phyloP scores from a whole-genome alignment of 257 asterid genomes.

The Nicotiana undulata region DNA sequence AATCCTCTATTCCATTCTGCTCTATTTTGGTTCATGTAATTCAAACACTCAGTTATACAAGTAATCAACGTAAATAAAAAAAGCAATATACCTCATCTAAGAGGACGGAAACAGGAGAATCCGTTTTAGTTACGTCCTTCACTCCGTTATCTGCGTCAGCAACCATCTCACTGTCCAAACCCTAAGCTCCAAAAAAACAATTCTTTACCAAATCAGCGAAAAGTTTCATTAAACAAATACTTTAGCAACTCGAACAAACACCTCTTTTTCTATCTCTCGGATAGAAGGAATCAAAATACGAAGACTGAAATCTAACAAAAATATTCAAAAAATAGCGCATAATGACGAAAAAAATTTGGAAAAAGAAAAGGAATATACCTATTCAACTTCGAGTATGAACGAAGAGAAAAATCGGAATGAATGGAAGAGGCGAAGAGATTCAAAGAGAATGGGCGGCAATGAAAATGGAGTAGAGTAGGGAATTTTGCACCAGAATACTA shows the following conservation, averaged over 20 bases:
- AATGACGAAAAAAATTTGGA: neutral
- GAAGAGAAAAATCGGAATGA: neutral
- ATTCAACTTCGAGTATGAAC: neutral
- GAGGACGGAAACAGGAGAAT: conserved; percentile 94
- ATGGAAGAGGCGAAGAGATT: neutral
- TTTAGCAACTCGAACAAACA: neutral
- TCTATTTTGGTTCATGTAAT: neutral
- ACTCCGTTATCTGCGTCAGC: conserved; percentile 29
- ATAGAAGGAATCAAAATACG: neutral
- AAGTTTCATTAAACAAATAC: neutral
- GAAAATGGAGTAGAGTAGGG: neutral
- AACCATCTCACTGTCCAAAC: conserved; percentile 19
- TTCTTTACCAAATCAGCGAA: neutral
- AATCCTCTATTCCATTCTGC: neutral
- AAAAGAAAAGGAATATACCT: neutral
- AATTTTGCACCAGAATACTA: neutral
- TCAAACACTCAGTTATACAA: neutral
- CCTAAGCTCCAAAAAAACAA: conserved; percentile 11
- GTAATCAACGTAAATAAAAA: neutral
- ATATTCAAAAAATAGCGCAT: neutral
- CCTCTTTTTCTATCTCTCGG: neutral
- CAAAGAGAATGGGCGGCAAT: neutral
- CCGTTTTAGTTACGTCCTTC: conserved; percentile 48
- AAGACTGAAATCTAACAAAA: neutral
- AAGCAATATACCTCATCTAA: conserved; percentile 64